phyloP scores from a whole-genome alignment of 441 rosid species.

The Adansonia rubrostipa region DNA sequence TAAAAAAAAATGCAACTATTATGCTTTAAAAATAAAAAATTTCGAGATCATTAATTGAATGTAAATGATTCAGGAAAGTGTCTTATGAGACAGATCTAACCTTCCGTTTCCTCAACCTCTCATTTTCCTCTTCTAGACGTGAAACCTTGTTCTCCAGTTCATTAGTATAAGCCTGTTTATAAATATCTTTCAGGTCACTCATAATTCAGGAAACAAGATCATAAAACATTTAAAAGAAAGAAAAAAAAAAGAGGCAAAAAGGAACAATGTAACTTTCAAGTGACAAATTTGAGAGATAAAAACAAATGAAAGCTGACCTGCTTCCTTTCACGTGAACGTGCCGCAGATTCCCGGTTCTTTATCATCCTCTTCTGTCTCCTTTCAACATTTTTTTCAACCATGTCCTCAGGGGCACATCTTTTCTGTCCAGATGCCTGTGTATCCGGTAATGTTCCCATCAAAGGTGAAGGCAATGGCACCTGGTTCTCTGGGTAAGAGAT shows the following conservation, averaged over 20 bases:
- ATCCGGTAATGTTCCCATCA: conserved; percentile 80
- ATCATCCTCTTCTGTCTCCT: conserved; percentile 98
- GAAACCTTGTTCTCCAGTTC: conserved; percentile 94
- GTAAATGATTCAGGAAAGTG: conserved; percentile 2
- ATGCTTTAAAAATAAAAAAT: neutral
- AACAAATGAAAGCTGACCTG: conserved; percentile 52
- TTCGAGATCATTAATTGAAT: neutral
- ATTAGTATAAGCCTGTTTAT: conserved; percentile 85
- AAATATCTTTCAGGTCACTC: conserved; percentile 31
- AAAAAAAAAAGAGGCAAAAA: neutral
- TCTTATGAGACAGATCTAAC: conserved; percentile 41
- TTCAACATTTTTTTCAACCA: conserved; percentile 80
- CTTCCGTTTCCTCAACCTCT: conserved; percentile 83
- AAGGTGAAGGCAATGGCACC: conserved; percentile 60
- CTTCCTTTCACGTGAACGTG: conserved; percentile 94
- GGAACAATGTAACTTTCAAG: neutral
- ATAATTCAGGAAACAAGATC: conserved; percentile 20
- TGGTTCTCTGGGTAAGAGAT: conserved; percentile 69
- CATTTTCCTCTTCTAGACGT: conserved; percentile 88
- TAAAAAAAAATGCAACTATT: conserved; percentile 3
- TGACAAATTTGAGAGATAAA: neutral
- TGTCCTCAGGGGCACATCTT: conserved; percentile 62
- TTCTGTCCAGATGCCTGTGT: conserved; percentile 77
- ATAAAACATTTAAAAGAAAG: neutral
- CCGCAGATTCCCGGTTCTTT: conserved; percentile 97